Base-by-base conservation (phyloP, 371 early-diverging fungal species). In the Mucor indicus region DNA sequence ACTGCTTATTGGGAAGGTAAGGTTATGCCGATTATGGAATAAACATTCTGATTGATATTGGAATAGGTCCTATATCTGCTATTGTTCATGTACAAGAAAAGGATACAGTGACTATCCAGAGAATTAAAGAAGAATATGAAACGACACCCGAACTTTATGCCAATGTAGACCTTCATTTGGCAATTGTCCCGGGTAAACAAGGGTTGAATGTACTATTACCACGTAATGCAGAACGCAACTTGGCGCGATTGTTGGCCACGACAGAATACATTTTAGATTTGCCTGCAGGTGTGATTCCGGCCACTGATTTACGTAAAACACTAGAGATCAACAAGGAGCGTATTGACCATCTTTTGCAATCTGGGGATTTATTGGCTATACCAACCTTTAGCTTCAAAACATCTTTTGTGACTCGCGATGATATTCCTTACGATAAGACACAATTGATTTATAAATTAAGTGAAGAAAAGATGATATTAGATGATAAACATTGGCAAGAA, bases 191-290 rank as follows among this genome's bases (percentile, higher is more conserved):
- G 13, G 45, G 59, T 4, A 55, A 66, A 1, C 37, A 53, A 0
- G 36, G 48, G 7, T 17, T 68, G 2, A 54, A 61, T 10, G 67
- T 72, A 1, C 43, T 65, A 6, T 49, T 76, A 13, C 60, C 72
- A 19, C 70, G 68, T 31, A 76, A 76, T 38, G 67, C 70, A 11
- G 71, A 72, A 33, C 68, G 77, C n/a, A 76, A 76, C 35, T 40
- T 76, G 48, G 77, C 77, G 10, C 49, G 77, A 15, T 32, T 76
- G 29, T 67, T 69, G 33, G 62, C 77, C 2, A 62, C 55, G 10
- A 68, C 71, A 1, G 67, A 68, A 11, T 76, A 57, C 25, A 44
- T 72, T 1, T 49, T 60, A 50, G 72, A 70, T 32, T 52, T 72
- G 33, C 67, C 72, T 8, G 40, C 62, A 21, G 52, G 64, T 37